A percentile compares a stretch with the other conserved stretches of the same genome.
Evolutionary conservation across 2,329 filamentous ascomycete species (phyloP).

Genomic region (Fusarium euwallaceae): DNA sequence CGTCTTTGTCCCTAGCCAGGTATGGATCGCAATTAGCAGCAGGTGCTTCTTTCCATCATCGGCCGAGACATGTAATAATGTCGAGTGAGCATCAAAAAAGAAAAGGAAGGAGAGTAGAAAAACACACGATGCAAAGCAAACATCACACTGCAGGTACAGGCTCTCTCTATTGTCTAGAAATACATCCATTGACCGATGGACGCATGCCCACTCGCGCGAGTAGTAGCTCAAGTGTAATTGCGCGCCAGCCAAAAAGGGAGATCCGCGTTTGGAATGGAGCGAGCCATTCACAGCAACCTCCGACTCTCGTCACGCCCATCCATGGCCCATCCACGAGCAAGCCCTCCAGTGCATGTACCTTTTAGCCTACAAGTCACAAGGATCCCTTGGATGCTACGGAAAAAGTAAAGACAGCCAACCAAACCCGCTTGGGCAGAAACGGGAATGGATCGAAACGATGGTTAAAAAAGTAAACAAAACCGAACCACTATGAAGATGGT

Average conservation of each 20-base stretch:
- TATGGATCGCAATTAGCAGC: slow-evolving; percentile 10
- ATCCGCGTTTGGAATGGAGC: slow-evolving; percentile 28
- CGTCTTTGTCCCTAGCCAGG: background rate
- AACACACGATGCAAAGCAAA: slow-evolving; percentile 12
- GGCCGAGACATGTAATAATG: slow-evolving; percentile 20
- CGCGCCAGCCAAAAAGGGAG: slow-evolving; percentile 28
- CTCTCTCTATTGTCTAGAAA: background rate
- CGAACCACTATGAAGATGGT: background rate
- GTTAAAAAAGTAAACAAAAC: slow-evolving; percentile 17
- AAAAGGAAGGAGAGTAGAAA: background rate
- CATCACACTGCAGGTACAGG: background rate
- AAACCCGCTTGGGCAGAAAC: background rate
- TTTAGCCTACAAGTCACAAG: background rate
- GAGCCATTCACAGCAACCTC: slow-evolving; percentile 9
- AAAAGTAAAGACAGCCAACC: background rate
- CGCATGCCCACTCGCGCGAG: background rate
- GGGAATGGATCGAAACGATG: slow-evolving; percentile 29
- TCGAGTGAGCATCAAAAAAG: background rate
- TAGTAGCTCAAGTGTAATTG: slow-evolving; percentile 23
- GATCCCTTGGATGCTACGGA: slow-evolving; percentile 7
- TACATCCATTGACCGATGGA: background rate
- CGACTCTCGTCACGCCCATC: background rate
- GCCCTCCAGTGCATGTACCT: background rate
- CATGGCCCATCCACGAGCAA: background rate
- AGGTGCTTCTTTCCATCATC: slow-evolving; percentile 19